Base-by-base conservation (phyloP, 208 protist genomes). In the Leishmania braziliensis region DNA sequence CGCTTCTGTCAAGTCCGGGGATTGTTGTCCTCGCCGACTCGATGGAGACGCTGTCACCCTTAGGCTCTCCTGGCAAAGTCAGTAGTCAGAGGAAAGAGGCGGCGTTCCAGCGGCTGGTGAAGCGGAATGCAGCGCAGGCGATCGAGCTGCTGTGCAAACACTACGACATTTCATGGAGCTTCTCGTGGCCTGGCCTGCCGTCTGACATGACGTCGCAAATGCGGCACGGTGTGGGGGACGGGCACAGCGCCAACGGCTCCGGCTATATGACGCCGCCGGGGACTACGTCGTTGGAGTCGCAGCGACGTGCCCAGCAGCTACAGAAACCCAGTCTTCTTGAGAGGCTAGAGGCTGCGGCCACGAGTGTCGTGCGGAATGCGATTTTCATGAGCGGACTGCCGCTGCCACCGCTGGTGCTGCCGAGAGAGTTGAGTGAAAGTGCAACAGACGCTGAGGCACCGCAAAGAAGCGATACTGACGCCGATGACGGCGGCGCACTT, bases 61-160 rank as follows among this genome's bases (percentile, higher is more conserved):
- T 86, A 54, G 71, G 73, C 69, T 82, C 86, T 26, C 58, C 83
- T 0, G 73, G 66, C 58, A 83, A 86, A 75, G 73, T 9, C 51
- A 16, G 33, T 5, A 0, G 23, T 1, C 75, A 84, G 79, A 66
- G 68, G 68, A 74, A 75, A 56, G 84, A 85, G 77, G 89, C 89
- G 75, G 85, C 77, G 60, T 89, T 91, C 54, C 39, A 85, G 56
- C 85, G 87, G 14, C 82, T 94, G 51, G 75, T 94, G 51, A 54
- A 74, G 63, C 81, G 87, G 12, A 87, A 93, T 50, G 84, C 92
- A 0, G 77, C 86, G n/a, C 81, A 81, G 70, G 89, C 92, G 62
- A 79, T 96, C 43, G 86, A 90, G 48, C 62, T 85, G 65, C 84
- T 96, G 46, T 87, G 87, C 65, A 78, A 84, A 63, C 80, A 82